Base-by-base conservation (phyloP, 176 grass and related monocot species). In the Calamus simplicifolius region DNA sequence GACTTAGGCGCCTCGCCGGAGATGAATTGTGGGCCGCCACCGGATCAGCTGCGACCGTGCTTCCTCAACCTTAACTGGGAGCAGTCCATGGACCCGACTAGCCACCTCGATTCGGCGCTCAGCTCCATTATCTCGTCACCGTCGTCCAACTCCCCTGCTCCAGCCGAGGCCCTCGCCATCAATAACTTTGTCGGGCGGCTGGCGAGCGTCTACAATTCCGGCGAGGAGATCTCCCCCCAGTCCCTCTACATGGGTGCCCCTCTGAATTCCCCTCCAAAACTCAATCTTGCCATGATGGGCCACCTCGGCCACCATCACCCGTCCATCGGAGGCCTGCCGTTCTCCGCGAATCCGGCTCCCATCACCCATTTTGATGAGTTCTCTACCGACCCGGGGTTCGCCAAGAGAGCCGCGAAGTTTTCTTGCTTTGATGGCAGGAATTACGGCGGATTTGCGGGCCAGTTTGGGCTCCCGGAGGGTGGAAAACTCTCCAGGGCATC, bases 381-480 rank as follows among this genome's bases (percentile, higher is more conserved):
- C 31, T 79, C 69, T 53, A 57, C 58, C 26, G 78, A 82, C 80
- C 68, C 75, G 10, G 80, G 77, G 56, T 91, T 97, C 57, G 78
- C 64, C 17, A 87, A 75, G 75, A 78, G 93, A 48, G 81, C 84
- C 3, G 81, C 79, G n/a, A 78, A 81, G 56, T 63, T 98, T 57
- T 77, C 78, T 53, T 76, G 81, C 73, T 88, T 98, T 59, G 73
- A 78, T 62, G 78, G 61, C 27, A 70, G 80, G 29, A 89, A 78
- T 51, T 87, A 75, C 70, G 4, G 27, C 52, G 73, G 19, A 18
- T 50, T 57, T 14, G 16, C 61, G 1, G 57, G 65, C 6, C 70
- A 76, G 25, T 61, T 85, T 48, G 80, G 66, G 6, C 75, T 88
- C 5, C 60, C 68, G n/a, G 70, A 53, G 35, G 73, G 64, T 18